Evolutionary conservation across 139 green algal species (phyloP), one percentile per base, ranked within the genome.

Genomic region (Chlorella vulgaris): DNA sequence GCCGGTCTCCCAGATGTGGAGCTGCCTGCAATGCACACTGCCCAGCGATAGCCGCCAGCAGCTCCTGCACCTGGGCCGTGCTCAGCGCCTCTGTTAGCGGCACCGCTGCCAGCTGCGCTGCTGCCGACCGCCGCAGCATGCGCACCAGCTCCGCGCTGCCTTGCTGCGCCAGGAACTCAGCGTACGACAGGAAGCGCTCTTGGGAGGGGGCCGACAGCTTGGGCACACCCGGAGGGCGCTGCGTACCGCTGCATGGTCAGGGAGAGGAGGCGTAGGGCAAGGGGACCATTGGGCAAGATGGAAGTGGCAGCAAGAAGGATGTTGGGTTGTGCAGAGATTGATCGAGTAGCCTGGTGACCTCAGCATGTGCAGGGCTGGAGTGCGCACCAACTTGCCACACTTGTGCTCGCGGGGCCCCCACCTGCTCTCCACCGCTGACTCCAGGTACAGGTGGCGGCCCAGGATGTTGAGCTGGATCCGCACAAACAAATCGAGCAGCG

Each of bases 381-480:
- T n/a, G n/a, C n/a, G n/a, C n/a, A n/a, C n/a, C n/a, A n/a, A n/a
- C n/a, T n/a, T n/a, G n/a, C n/a, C n/a, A n/a, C n/a, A n/a, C n/a
- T 19, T 36, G 71, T 31, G 28, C 36, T 19, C n/a, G 53, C 21
- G 5, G n/a, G 1, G 10, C 65, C 33, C 51, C 21, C 77, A 76
- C 62, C 61, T 81, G 68, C 69, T 78, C 5, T 84, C 75, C 50
- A 93, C 69, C 33, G 90, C 86, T 19, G 76, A 84, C 78, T 93
- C 86, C 4, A 96, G 74, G 69, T 94, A 96, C 38, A 96, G 81
- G 58, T 93, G 88, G 26, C 92, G 82, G 19, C 89, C 93, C 36
- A 96, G 82, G 10, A 96, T 90, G 85, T 94, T 96, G 36, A 96
- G 86, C 87, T 96, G 93, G 50, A 92, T 82, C 8, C 91, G 81